A percentile compares a stretch with the other conserved stretches of the same genome.
Conservation (phyloP, 495 filamentous ascomycete genomes). For the Aspergillus taichungensis region DNA sequence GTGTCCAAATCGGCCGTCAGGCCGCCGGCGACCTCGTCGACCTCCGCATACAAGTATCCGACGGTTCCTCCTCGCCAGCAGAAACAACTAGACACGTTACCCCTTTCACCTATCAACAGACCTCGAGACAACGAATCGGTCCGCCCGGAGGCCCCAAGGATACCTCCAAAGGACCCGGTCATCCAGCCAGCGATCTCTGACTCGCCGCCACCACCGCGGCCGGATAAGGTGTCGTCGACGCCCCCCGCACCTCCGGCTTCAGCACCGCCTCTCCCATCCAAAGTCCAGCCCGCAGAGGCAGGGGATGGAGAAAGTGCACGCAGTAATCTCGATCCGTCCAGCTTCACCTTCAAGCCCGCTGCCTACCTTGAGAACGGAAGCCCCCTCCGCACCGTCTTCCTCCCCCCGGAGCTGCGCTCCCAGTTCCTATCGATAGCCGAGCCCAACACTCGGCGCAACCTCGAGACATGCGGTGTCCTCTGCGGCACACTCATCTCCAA, state of each 20-base stretch:
- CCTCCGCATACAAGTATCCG: conserved; percentile 43
- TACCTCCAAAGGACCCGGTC: conserved; percentile 40
- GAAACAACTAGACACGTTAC: conserved; percentile 18
- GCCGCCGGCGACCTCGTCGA: conserved; percentile 4
- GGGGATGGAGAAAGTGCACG: conserved; percentile 10
- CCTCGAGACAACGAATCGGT: conserved; percentile 15
- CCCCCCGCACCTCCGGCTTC: conserved; percentile 1
- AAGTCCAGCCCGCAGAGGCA: conserved; percentile 18
- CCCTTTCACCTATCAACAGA: conserved; percentile 9
- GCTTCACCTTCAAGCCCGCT: conserved; percentile 72
- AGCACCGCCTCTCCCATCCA: conserved; percentile 18
- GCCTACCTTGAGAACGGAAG: conserved; percentile 83
- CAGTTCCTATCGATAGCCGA: conserved; percentile 63
- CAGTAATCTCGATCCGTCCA: conserved; percentile 36
- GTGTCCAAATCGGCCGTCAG: conserved; percentile 7
- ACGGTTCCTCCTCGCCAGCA: conserved; percentile 45
- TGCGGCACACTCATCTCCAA: conserved; percentile 88
- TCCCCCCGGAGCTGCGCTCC: conserved; percentile 64
- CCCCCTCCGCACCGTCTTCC: conserved; percentile 77
- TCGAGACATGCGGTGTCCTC: conserved; percentile 92
- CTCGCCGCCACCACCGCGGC: conserved; percentile 20
- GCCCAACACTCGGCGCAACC: conserved; percentile 66
- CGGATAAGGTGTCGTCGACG: conserved; percentile 19
- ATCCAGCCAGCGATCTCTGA: conserved; percentile 14
- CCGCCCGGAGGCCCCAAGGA: conserved; percentile 34